Evolutionary conservation across 768 basidiomycete genomes (phyloP), one percentile per base, ranked within the genome.

Genomic region (Atractiella rhizophila): DNA sequence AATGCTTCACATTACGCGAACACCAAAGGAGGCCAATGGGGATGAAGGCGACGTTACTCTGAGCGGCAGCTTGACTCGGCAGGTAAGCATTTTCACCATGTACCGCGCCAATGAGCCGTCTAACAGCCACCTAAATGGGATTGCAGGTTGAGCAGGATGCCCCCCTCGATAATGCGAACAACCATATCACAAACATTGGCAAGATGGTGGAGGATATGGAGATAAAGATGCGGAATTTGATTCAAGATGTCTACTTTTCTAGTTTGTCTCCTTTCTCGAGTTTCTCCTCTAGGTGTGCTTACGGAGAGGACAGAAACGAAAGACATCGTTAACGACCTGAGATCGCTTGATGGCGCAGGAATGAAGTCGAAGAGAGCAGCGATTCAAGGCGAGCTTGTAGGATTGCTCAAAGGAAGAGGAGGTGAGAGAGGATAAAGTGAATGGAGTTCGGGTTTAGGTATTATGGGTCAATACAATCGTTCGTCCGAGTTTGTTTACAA

Each of bases 201-300:
- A 69, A 68, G 49, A 76, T 94, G 74, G 74, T 98, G 48, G 91
- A 98, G 59, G 91, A 96, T 48, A 86, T 88, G 81, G 91, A 98
- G 61, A 82, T 86, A 58, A 96, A 96, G 64, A 85, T 96, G 82
- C 70, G 91, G 28, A 91, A 91, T 31, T 16, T 9, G 28, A 10
- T 29, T 30, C 1, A 26, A 31, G 27, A 15, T 29, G 18, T 32
- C 16, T 24, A 10, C 28, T 20, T 7, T 9, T 3, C 39, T 24
- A 21, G 9, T 21, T 38, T 24, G 15, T 38, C 6, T 27, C 28
- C 23, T n/a, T n/a, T 9, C 15, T 36, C 21, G 15, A 9, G 19
- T 18, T 7, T 8, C 34, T 12, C 24, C 46, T 43, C 4, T 54
- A 57, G 40, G 51, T 56, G 9, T 55, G 53, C 47, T 52, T 56